These are phyloP conservation scores for Kodamaea anthophila DNA, from an alignment of 1,139 yeast genomes.

Conservation along the genomic window DNA sequence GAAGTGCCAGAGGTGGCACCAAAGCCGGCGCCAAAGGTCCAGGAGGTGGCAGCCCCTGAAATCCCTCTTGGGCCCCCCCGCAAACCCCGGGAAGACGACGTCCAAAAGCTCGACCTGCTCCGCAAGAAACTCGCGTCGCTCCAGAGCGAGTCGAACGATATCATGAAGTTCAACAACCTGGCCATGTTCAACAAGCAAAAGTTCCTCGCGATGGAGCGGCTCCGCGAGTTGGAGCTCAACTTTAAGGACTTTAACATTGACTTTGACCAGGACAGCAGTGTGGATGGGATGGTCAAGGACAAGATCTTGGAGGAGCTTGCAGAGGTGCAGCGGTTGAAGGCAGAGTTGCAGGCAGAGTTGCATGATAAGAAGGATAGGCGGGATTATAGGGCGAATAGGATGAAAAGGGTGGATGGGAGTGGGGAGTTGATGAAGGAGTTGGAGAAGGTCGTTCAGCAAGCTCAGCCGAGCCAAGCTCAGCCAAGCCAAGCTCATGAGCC, in stretches of 20 bases:
- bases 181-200: slow-evolving; percentile 56
- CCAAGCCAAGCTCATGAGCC: no score
- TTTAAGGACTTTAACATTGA: slow-evolving; percentile 58
- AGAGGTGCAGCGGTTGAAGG: slow-evolving; percentile 41
- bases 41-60: slow-evolving; percentile 10
- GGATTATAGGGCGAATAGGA: slow-evolving; percentile 17
- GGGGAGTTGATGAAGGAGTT: slow-evolving; percentile 12
- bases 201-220: slow-evolving; percentile 58
- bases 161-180: slow-evolving; percentile 60
- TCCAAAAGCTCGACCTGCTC: slow-evolving; percentile 44
- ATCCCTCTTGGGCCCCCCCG: slow-evolving; percentile 17
- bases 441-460: slow-evolving; percentile 31
- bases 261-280: slow-evolving; percentile 29
- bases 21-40: no score
- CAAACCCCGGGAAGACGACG: slow-evolving; percentile 36
- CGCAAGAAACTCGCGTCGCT: slow-evolving; percentile 53
- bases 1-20: slow-evolving; percentile 5
- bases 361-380: slow-evolving; percentile 11
- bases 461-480: no score
- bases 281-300: slow-evolving; percentile 31
- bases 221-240: slow-evolving; percentile 54
- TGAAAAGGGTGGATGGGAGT: slow-evolving; percentile 29
- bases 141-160: slow-evolving; percentile 69
- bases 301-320: slow-evolving; percentile 38
- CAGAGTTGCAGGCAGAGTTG: slow-evolving; percentile 35